Conservation (phyloP, 164 flowering plant genomes). For the Aristolochia fimbriata region DNA sequence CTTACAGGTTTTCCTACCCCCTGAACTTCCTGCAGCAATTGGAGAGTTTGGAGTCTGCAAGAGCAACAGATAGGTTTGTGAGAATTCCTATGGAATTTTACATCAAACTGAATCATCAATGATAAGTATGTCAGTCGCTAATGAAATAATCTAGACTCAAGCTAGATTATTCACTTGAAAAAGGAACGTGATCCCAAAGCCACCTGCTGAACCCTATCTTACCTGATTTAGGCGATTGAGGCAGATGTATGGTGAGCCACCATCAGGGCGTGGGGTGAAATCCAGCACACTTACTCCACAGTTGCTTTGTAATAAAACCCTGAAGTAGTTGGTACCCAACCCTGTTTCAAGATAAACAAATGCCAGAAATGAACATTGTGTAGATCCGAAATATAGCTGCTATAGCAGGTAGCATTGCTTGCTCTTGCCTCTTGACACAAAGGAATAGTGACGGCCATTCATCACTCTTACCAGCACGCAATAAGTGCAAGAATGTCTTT, state of each 20-base stretch:
- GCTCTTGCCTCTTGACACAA: too few species aligned
- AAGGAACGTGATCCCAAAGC: too few species aligned
- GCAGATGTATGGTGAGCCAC: slow-evolving; percentile 56
- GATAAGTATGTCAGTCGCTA: too few species aligned
- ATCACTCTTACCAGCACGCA: slow-evolving; percentile 12
- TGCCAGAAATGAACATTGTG: not conserved
- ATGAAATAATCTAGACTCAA: not conserved
- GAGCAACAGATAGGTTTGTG: not conserved
- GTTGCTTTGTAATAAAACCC: slow-evolving; percentile 85
- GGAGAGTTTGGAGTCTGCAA: slow-evolving; percentile 93
- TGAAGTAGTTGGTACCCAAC: slow-evolving; percentile 74
- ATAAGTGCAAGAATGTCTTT: too few species aligned
- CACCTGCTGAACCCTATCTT: not conserved
- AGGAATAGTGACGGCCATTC: not conserved
- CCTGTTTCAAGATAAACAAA: slow-evolving; percentile 30
- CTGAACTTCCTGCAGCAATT: slow-evolving; percentile 56
- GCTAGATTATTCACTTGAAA: too few species aligned
- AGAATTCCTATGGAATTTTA: too few species aligned
- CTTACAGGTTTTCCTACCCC: slow-evolving; percentile 61
- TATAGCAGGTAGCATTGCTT: too few species aligned
- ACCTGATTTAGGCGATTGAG: slow-evolving; percentile 95
- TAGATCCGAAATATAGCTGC: too few species aligned
- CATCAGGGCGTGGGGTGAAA: slow-evolving; percentile 60
- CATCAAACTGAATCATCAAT: too few species aligned
- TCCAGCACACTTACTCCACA: slow-evolving; percentile 94